phyloP scores from a whole-genome alignment of 75 land plant species.

The Pinus tabuliformis region DNA sequence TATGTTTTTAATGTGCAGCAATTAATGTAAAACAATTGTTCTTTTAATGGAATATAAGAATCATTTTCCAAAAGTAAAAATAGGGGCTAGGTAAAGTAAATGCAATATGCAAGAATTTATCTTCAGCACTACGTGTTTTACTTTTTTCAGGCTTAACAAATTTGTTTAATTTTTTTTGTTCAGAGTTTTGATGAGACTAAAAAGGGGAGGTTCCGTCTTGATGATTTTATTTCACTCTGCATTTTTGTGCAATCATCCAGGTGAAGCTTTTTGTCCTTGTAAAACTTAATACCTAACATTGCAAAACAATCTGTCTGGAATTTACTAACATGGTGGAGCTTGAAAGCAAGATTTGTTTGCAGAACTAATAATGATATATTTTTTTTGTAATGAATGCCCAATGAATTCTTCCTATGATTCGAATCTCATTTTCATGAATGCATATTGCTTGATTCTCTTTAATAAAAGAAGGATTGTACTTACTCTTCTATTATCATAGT shows the following conservation, averaged over 20 bases:
- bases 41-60: too few relatives aligned
- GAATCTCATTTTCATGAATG: neutral
- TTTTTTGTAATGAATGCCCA: neutral
- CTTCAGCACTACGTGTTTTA: neutral
- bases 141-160: neutral
- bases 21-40: too few relatives aligned
- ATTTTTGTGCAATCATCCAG: conserved; percentile 83
- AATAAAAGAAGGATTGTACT: neutral
- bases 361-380: neutral
- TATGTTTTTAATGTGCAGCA: too few relatives aligned
- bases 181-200: conserved; percentile 85
- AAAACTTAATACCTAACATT: neutral
- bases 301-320: neutral
- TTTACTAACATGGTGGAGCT: neutral
- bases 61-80: too few relatives aligned
- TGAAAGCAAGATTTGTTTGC: neutral
- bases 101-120: neutral
- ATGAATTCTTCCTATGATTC: neutral
- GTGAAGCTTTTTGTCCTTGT: conserved; percentile 21
- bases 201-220: conserved; percentile 62
- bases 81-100: neutral
- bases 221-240: conserved; percentile 85
- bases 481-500: neutral
- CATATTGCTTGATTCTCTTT: neutral
- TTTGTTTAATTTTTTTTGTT: neutral